phyloP scores from a whole-genome alignment of 2,329 filamentous ascomycete genomes.

The Lachnellula willkommii region DNA sequence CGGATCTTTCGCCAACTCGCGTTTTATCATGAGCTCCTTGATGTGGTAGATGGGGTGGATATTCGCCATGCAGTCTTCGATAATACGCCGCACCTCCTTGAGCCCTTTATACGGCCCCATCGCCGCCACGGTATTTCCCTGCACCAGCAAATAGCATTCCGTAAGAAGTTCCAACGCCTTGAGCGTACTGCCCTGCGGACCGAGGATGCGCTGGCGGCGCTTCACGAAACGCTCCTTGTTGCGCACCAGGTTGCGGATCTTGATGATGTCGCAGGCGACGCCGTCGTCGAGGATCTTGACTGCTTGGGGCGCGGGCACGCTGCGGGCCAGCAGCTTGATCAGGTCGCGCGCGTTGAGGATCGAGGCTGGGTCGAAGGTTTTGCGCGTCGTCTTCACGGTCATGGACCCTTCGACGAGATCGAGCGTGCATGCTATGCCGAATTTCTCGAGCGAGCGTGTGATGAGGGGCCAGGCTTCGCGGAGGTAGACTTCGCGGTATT shows the following conservation, averaged over 20 bases:
- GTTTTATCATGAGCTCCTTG: slow-evolving; percentile 92
- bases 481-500: slow-evolving; percentile 92
- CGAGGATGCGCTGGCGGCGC: slow-evolving; percentile 84
- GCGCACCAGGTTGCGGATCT: slow-evolving; percentile 81
- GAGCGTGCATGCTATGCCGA: slow-evolving; percentile 82
- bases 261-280: slow-evolving; percentile 90
- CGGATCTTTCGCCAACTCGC: slow-evolving; percentile 84
- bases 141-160: slow-evolving; percentile 86
- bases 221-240: slow-evolving; percentile 97
- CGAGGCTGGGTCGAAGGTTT: slow-evolving; percentile 85
- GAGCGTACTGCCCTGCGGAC: slow-evolving; percentile 83
- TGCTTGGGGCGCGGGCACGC: slow-evolving; percentile 87
- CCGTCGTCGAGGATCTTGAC: slow-evolving; percentile 92
- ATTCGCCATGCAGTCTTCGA: slow-evolving; percentile 96
- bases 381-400: slow-evolving; percentile 91
- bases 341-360: slow-evolving; percentile 92
- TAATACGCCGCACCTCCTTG: slow-evolving; percentile 82
- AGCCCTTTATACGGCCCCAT: slow-evolving; percentile 93
- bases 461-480: slow-evolving; percentile 90
- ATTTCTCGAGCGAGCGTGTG: slow-evolving; percentile 79
- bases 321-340: slow-evolving; percentile 86
- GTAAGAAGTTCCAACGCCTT: slow-evolving; percentile 93
- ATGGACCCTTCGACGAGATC: slow-evolving; percentile 95
- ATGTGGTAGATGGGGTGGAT: slow-evolving; percentile 88
- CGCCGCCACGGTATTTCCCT: slow-evolving; percentile 87